A percentile compares a stretch with the other conserved stretches of the same genome.
phyloP scores from a whole-genome alignment of 2,329 filamentous ascomycete species.

The Diaporthe sp. region DNA sequence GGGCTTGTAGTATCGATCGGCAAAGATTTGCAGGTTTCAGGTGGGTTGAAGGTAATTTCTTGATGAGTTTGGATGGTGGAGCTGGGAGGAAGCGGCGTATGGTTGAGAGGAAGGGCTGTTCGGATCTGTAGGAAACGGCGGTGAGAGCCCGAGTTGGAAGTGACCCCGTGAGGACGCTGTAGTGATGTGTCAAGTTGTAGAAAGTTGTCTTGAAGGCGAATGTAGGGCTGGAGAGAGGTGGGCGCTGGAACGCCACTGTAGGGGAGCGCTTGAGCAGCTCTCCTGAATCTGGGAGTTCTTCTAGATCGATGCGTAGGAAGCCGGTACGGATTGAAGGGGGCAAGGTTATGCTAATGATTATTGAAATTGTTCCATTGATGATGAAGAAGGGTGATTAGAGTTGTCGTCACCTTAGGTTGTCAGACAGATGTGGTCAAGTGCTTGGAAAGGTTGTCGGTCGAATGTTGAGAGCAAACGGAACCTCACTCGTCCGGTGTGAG shows the following conservation, averaged over 20 bases:
- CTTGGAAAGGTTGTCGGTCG: no score
- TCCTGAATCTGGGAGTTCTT: not conserved
- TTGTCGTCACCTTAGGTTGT: rapidly evolving
- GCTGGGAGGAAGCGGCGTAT: no score
- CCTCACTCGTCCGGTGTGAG: not conserved
- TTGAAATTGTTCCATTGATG: not conserved
- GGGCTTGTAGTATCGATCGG: rapidly evolving
- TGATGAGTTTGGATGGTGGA: no score
- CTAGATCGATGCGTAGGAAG: no score
- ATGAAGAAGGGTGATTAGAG: not conserved
- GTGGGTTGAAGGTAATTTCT: not conserved
- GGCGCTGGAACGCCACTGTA: not conserved
- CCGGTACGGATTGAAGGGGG: no score
- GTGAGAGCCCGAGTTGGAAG: no score
- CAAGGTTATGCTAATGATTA: not conserved
- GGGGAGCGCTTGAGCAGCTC: not conserved
- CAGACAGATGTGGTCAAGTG: rapidly evolving
- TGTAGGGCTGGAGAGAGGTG: not conserved
- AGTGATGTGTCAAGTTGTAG: not conserved
- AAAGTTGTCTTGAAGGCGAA: not conserved
- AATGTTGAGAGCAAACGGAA: not conserved
- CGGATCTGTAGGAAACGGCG: no score
- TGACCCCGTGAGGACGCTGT: not conserved
- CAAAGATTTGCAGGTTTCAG: not conserved
- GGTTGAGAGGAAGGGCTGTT: no score